These are phyloP conservation scores for Myriosclerotinia scirpicola DNA, from an alignment of 2,329 filamentous ascomycete species.

Conservation along the genomic window DNA sequence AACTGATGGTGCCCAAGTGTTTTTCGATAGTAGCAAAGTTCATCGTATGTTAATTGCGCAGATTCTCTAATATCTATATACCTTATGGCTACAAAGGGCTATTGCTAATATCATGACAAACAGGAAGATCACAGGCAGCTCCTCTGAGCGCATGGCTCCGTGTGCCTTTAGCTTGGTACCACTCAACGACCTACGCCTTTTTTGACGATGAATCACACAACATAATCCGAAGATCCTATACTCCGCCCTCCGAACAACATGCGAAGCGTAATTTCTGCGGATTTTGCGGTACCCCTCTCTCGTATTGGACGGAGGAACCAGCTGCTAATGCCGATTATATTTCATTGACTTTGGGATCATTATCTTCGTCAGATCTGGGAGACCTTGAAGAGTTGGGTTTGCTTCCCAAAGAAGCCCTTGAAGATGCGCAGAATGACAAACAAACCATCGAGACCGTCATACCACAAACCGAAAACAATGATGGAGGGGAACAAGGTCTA, in stretches of 20 bases:
- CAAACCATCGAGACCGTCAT: slow-evolving; percentile 32
- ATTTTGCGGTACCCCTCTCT: slow-evolving; percentile 83
- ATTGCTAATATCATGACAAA: slow-evolving; percentile 33
- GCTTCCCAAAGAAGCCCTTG: slow-evolving; percentile 53
- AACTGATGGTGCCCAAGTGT: slow-evolving; percentile 60
- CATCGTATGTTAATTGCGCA: slow-evolving; percentile 60
- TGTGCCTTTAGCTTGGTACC: slow-evolving; percentile 79
- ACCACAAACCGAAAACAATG: slow-evolving; percentile 28
- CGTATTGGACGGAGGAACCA: slow-evolving; percentile 78
- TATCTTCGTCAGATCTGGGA: slow-evolving; percentile 68
- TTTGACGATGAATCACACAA: slow-evolving; percentile 74
- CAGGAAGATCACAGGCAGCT: slow-evolving; percentile 65
- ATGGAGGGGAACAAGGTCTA: slow-evolving; percentile 51
- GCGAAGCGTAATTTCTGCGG: slow-evolving; percentile 82
- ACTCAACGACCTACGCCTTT: slow-evolving; percentile 70
- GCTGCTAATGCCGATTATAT: slow-evolving; percentile 73
- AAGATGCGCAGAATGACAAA: slow-evolving; percentile 41
- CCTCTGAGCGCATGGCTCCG: slow-evolving; percentile 80
- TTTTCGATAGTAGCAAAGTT: slow-evolving; percentile 53
- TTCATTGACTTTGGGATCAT: slow-evolving; percentile 75
- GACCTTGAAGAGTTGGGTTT: slow-evolving; percentile 73
- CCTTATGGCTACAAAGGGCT: not conserved
- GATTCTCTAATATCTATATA: not conserved
- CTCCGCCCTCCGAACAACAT: slow-evolving; percentile 53
- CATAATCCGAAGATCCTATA: slow-evolving; percentile 67